Conservation (phyloP, 805 yeast genomes). For the Wickerhamiella brachini region DNA sequence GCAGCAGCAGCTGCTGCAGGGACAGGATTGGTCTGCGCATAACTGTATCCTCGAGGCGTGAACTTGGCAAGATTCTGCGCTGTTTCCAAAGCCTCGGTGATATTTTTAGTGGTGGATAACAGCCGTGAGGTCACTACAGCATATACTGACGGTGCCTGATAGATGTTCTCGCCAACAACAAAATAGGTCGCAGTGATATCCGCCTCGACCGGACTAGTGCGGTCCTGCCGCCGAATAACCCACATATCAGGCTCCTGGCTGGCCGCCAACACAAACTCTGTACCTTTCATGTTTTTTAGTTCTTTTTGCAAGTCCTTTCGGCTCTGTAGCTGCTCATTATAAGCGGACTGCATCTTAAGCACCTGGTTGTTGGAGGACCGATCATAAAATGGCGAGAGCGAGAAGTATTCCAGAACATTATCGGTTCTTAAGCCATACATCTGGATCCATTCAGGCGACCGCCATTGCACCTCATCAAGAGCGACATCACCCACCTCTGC, state of each 20-base stretch:
- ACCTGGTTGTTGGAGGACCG: slow-evolving; percentile 90
- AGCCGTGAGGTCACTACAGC: slow-evolving; percentile 62
- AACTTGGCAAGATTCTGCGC: slow-evolving; percentile 39
- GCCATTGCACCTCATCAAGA: slow-evolving; percentile 90
- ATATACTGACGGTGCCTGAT: slow-evolving; percentile 72
- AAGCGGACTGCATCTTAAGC: slow-evolving; percentile 88
- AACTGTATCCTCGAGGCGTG: slow-evolving; percentile 49
- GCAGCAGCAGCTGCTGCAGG: background rate
- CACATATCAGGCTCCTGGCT: slow-evolving; percentile 85
- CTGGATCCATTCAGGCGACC: slow-evolving; percentile 95
- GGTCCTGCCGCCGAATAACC: slow-evolving; percentile 72
- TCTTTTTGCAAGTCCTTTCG: slow-evolving; percentile 37
- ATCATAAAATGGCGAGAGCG: slow-evolving; percentile 91
- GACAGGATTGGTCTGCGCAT: slow-evolving; percentile 16
- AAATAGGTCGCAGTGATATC: slow-evolving; percentile 62
- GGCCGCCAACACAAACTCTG: slow-evolving; percentile 64
- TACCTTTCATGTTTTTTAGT: slow-evolving; percentile 65
- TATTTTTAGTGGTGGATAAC: slow-evolving; percentile 33
- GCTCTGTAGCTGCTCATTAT: slow-evolving; percentile 37
- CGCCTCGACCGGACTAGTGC: slow-evolving; percentile 40
- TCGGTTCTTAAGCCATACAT: slow-evolving; percentile 68
- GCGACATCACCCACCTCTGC: slow-evolving; percentile 7
- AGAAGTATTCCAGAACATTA: slow-evolving; percentile 83
- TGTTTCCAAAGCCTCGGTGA: slow-evolving; percentile 35
- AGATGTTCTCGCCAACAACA: slow-evolving; percentile 81